Base-by-base conservation (phyloP, 768 basidiomycete genomes). In the Termitomyces sp. region DNA sequence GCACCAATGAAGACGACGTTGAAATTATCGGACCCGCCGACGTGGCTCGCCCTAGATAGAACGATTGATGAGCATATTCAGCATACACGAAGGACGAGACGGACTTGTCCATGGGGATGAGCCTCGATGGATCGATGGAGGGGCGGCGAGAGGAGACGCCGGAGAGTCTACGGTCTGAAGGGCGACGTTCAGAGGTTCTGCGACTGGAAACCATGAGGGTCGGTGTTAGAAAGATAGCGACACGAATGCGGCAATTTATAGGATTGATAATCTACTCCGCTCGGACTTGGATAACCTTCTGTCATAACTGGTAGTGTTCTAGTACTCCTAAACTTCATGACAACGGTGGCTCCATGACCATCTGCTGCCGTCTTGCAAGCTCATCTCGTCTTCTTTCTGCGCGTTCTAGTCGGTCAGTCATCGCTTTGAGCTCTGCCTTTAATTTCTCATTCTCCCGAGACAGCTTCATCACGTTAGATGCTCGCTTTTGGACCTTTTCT, bases 1-100 rank as follows among this genome's bases (percentile, higher is more conserved):
- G 95, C 95, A 50, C 95, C 95, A 63, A 98, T 78, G 72, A 96
- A 94, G 69, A 96, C 84, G 53, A 98, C 86, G 70, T 97, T 96
- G 80, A 97, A 97, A 66, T 87, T 79, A 62, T 88, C 83, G 47
- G 82, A 72, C 16, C 85, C 86, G 53, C 76, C 76, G 53, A 84
- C 67, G 48, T 81, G 77, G 61, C 72, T 72, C 54, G 72, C 68
- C 67, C 81, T 85, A 30, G 47, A 19, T 35, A 30, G 45, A 52
- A 52, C 52, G 16, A 3, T n/a, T 19, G 49, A 61, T 62, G 53
- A 64, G 53, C 27, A 58, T 45, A 51, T 40, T 50, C 59, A 55
- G 43, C 54, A 44, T 43, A 42, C 32, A 48, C 10, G 28, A 30
- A 35, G 32, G 44, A 48, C 48, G 32, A 54, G 56, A 59, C 61